Evolutionary conservation across 257 asterid species (phyloP), one percentile per base, ranked within the genome.

Genomic region (Gentiana straminea): DNA sequence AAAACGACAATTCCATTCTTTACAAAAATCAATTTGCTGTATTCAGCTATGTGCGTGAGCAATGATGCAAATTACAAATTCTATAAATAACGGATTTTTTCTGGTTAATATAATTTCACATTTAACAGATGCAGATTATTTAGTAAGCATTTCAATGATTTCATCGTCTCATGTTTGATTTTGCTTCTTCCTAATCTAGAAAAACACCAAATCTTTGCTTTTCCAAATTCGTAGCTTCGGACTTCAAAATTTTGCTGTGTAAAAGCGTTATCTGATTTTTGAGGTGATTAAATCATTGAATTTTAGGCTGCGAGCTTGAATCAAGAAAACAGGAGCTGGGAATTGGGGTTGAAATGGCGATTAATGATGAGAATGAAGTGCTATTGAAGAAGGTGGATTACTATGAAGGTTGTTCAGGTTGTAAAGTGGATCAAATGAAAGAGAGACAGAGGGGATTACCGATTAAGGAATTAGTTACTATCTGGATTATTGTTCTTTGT

Each of bases 401-500:
- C 62, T 13, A 70, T 47, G 77, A 75, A 49, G 68, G 64, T 5
- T 79, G 85, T 55, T 69, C 81, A 1, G 81, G 85, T 4, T 79
- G 85, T 61, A 69, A 52, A 33, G 66, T 75, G 59, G 85, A 79
- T 39, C 69, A 56, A 61, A 44, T 35, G 33, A 79, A 79, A 52
- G 70, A 61, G 8, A 34, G 35, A 46, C 74, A 63, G 49, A 43
- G 59, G 8, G 80, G 82, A 13, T 3, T 75, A 15, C 85, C 85
- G 13, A 44, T 79, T 45, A 67, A 64, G 57, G 64, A 75, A 62
- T 71, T 75, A 35, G 1, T 73, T 45, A 62, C 67, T 13, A 52
- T 79, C 34, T 79, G 85, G 85, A 44, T 61, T 56, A 59, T 79
- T 24, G 79, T 75, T 4, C 81, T 79, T 11, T 65, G 77, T 47